Base-by-base conservation (phyloP, 23 red algal species). In the Gracilariopsis chorda region DNA sequence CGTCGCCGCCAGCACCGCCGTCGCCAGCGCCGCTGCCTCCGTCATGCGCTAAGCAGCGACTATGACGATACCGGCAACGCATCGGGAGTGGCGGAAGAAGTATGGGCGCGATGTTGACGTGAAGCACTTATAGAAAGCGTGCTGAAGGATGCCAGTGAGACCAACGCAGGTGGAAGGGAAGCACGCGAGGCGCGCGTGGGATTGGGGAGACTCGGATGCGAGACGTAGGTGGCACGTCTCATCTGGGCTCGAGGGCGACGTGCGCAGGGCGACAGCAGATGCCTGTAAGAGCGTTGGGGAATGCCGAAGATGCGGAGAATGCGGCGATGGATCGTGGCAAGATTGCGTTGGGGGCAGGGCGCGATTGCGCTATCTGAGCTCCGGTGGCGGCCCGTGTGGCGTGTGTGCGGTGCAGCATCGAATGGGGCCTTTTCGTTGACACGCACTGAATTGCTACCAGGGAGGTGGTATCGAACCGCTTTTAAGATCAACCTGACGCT, bases 11-110 rank as follows among this genome's bases (percentile, higher is more conserved):
- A n/a, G n/a, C n/a, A n/a, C 67, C 23, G 67, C 44, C 67, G 35
- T 23, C 49, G 33, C 44, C 44, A 41, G 44, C 35, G 44, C 67
- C 67, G 7, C 78, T 7, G 37, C 59, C 58, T 59, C 77, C 47
- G 53, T 47, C 80, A 59, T 59, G 80, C 80, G 35, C 63, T 70
- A 6, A 70, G 63, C 34, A 70, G 27, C 63, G 63, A 70, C 34
- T 19, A 37, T 34, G 63, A 70, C 35, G 63, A 39, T 13, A 70
- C 63, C 39, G 63, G 63, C 2, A 70, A 37, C 34, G 63, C 63
- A 70, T 70, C 63, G 11, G 63, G 63, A 70, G 30, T 70, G 34
- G 34, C 34, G 63, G 63, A 70, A 70, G 63, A 70, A 70, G 63
- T 42, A 7, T 37, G 63, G 27, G 63, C 63, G 35, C 35, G 33